Evolutionary conservation across 352 stramenopile species (phyloP), one percentile per base, ranked within the genome.

Genomic region (Saprolegnia parasitica): DNA sequence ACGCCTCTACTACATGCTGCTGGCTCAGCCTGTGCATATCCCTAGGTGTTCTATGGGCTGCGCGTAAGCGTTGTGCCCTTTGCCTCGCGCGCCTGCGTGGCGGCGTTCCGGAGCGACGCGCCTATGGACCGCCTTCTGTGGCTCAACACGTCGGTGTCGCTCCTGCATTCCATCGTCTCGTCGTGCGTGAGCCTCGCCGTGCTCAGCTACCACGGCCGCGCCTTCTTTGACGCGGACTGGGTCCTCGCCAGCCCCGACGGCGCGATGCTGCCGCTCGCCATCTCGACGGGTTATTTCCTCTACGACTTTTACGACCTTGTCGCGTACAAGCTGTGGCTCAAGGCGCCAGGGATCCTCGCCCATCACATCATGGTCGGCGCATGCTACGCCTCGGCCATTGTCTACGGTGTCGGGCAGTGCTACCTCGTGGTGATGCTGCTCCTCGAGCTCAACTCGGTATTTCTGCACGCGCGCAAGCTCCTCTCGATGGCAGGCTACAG

Each of bases 231-330:
- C 26, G 61, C 39, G 8, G 62, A 68, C 62, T 68, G 62, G 62
- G 39, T 68, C 15, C 62, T 49, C 23, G 24, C 42, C 18, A 45
- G 50, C 23, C 21, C 62, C 10, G 13, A 20, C 10, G 20, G 20
- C 11, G 62, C 62, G 15, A 20, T 24, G 4, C 8, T 60, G 20
- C 23, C 32, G 18, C 62, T 68, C 62, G 64, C 42, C 3, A n/a
- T 68, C 26, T 68, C 62, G 32, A 68, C 62, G 23, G 62, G 62
- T 4, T 68, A 68, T n/a, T 68, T 68, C 21, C 35, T 68, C 40
- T 68, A 68, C 23, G 62, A 68, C 40, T 68, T 68, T 50, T 68
- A 68, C 37, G 62, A 68, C 50, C 50, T 68, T 26, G 42, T 68
- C 1, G 47, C 21, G 26, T 26, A 29, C 16, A 47, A 56, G 15